Base-by-base conservation (phyloP, 495 filamentous ascomycete genomes). In the Penicillium pancosmium region DNA sequence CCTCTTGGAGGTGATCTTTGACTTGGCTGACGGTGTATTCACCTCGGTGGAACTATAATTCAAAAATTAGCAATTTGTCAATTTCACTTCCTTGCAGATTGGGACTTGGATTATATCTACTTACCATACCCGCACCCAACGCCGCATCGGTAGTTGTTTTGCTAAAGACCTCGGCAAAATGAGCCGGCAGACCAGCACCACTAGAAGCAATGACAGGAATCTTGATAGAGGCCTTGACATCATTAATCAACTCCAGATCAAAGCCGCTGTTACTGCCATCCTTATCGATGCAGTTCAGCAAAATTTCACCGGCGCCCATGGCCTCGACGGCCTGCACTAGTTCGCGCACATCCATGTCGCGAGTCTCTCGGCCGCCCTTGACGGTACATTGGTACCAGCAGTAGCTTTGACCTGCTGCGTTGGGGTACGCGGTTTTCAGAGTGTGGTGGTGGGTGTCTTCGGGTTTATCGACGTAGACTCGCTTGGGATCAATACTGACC, bases 381-480 rank as follows among this genome's bases (percentile, higher is more conserved):
- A 95, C 90, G 12, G 94, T 98, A 74, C 93, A 97, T 54, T 96
- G 93, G 63, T 98, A 98, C 94, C 94, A 98, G 77, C 91, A 96
- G 74, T 85, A 90, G 51, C 76, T 75, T 75, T 97, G 92, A 5
- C 93, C 91, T 4, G 84, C 77, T 1, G 89, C 88, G 10, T 92
- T 91, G 3, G 83, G 85, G 57, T 76, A 82, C 12, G 74, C 69
- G 4, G 94, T 96, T 68, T 82, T 79, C 55, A 97, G 79, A 0
- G 88, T 92, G 67, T 88, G 84, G 74, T 97, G 94, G 18, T 76
- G 73, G 11, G 94, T 97, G 50, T 87, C 86, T 19, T 86, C 80
- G 31, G 82, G 80, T 41, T 82, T 83, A 55, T 87, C 76, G 21
- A 97, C 91, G 66, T 96, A 97, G 2, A 98, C 85, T 36, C 94